phyloP scores from a whole-genome alignment of 345 rosid genomes.

The Odontarrhena argentea region DNA sequence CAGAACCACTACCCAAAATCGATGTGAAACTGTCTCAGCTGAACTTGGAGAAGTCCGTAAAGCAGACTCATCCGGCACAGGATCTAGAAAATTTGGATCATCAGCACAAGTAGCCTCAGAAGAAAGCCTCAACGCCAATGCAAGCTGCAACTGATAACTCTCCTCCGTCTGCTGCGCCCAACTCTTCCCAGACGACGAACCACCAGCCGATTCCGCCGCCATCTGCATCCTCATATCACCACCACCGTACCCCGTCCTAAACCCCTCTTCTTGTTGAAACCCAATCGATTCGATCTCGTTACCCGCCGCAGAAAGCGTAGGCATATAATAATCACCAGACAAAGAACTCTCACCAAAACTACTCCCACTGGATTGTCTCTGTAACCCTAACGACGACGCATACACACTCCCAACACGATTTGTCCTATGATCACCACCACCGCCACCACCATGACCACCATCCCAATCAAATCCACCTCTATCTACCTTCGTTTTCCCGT shows the following conservation, averaged over 20 bases:
- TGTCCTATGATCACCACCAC: conserved; percentile 52
- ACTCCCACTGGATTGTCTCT: conserved; percentile 96
- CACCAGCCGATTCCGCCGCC: conserved; percentile 41
- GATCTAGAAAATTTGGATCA: conserved; percentile 95
- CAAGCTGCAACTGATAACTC: conserved; percentile 99
- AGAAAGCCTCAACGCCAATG: conserved; percentile 88
- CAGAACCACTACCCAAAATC: conserved; percentile 76
- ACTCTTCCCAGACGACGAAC: conserved; percentile 77
- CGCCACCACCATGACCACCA: conserved; percentile 41
- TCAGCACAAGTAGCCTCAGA: conserved; percentile 92
- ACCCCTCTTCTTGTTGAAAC: conserved; percentile 57
- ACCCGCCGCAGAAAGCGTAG: conserved; percentile 59
- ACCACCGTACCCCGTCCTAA: conserved; percentile 38
- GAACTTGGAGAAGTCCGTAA: conserved; percentile 56
- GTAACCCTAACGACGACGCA: conserved; percentile 63
- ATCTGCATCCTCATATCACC: conserved; percentile 51
- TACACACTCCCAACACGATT: conserved; percentile 58
- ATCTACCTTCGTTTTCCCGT: conserved; percentile 50
- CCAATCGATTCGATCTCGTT: conserved; percentile 71
- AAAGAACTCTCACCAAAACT: conserved; percentile 95
- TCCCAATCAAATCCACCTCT: conserved; percentile 75
- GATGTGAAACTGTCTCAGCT: conserved; percentile 78
- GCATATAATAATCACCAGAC: conserved; percentile 83
- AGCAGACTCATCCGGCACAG: conserved; percentile 74
- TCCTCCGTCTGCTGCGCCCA: conserved; percentile 99